Percentiles rank a stretch among this genome's conserved stretches.
These are phyloP conservation scores for Aurantiochytrium sp. DNA, from an alignment of 108 stramenopile species.

Conservation along the genomic window DNA sequence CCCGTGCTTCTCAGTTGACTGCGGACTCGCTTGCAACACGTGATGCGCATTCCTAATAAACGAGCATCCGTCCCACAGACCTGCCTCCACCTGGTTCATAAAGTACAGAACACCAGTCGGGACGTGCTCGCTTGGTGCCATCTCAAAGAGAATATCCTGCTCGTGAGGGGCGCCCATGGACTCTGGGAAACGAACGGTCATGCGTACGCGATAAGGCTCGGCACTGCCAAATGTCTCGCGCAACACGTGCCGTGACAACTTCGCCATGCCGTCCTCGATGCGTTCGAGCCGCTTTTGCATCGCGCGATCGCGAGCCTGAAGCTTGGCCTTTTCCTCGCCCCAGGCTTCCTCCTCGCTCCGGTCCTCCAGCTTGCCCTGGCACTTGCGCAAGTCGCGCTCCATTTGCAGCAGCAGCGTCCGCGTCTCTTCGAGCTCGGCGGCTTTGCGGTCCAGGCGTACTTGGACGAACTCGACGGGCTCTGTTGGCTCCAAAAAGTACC, in stretches of 20 bases:
- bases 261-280: not conserved
- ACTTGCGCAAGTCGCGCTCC: not conserved
- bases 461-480: not conserved
- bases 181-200: not conserved
- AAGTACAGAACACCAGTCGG: constrained; percentile 73
- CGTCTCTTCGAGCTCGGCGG: not conserved
- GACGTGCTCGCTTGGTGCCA: constrained; percentile 32
- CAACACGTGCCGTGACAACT: not conserved
- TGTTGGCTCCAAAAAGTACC: too few species aligned
- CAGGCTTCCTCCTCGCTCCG: not conserved
- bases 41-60: constrained; percentile 71
- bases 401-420: not conserved
- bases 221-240: not conserved
- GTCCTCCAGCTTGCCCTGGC: not conserved
- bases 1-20: constrained; percentile 26
- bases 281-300: not conserved
- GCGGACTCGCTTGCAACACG: constrained; percentile 68
- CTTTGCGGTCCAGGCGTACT: not conserved
- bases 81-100: constrained; percentile 67
- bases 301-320: not conserved
- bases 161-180: not conserved
- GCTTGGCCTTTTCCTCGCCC: not conserved
- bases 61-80: constrained; percentile 61
- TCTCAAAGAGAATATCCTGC: not conserved
- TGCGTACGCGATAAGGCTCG: not conserved